A percentile compares a stretch with the other conserved stretches of the same genome.
phyloP scores from a whole-genome alignment of 2,329 filamentous ascomycete species.

The Thielaviopsis musarum region DNA sequence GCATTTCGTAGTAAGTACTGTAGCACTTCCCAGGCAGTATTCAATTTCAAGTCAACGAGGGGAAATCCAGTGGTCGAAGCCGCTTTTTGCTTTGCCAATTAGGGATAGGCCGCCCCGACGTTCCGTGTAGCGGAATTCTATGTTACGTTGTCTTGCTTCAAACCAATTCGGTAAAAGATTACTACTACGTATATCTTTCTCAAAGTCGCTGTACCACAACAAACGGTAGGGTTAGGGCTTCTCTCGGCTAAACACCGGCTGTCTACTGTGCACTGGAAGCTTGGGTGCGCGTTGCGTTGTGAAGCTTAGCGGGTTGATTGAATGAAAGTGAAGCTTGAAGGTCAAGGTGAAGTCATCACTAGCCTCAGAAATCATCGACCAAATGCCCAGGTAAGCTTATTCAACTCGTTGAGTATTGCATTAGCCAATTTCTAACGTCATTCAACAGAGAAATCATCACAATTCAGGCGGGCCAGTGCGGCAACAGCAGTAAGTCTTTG shows the following conservation, averaged over 20 bases:
- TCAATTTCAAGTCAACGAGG: no score
- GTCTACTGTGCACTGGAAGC: background rate
- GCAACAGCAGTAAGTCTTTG: slow-evolving; percentile 77
- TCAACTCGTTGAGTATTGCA: background rate
- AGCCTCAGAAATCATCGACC: background rate
- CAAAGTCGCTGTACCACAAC: background rate
- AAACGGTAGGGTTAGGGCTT: background rate
- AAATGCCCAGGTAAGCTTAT: slow-evolving; percentile 13
- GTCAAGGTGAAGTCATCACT: background rate
- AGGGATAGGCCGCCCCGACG: no score
- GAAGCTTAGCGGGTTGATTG: background rate
- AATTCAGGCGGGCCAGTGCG: slow-evolving; percentile 95
- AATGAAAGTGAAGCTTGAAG: background rate
- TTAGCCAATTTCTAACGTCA: background rate
- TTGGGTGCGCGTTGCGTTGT: background rate
- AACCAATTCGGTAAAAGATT: no score
- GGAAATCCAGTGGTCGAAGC: no score
- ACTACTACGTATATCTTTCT: no score
- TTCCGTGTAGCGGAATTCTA: no score
- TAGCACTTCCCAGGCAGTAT: no score
- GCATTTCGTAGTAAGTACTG: no score
- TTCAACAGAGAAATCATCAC: slow-evolving; percentile 85
- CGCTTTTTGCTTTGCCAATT: no score
- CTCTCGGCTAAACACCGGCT: background rate
- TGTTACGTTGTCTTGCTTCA: no score